phyloP scores from a whole-genome alignment of 2,329 filamentous ascomycete species.

The Beauveria caledonica region DNA sequence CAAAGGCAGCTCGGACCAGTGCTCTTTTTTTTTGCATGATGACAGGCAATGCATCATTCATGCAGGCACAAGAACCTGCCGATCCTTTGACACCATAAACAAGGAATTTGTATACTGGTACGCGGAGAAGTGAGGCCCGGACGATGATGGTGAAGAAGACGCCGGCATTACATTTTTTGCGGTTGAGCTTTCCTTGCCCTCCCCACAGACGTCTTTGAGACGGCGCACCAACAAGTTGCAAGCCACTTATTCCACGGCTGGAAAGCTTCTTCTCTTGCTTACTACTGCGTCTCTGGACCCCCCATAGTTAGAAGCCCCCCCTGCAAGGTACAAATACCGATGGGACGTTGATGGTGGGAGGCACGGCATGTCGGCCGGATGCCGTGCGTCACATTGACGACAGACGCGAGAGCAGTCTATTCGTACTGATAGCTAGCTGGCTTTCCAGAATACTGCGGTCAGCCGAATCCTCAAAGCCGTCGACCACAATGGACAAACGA shows the following conservation, averaged over 20 bases:
- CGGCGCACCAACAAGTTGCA: too few species aligned
- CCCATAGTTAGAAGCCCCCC: neutral
- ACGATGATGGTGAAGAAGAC: neutral
- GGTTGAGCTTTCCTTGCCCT: neutral
- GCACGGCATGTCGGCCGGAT: neutral
- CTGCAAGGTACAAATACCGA: neutral
- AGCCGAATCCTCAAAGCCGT: neutral
- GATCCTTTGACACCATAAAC: neutral
- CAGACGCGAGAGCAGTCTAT: neutral
- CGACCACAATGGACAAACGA: too few species aligned
- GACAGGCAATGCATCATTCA: neutral
- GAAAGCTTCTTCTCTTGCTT: neutral
- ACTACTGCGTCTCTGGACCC: neutral
- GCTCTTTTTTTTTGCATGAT: neutral
- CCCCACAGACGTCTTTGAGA: neutral
- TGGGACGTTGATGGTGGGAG: neutral
- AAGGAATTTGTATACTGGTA: neutral
- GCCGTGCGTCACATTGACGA: neutral
- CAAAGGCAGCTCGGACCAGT: neutral
- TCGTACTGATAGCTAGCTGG: neutral
- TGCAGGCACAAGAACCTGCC: neutral
- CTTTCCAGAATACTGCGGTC: neutral
- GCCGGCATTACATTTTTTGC: neutral
- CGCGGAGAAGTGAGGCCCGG: neutral
- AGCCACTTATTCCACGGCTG: too few species aligned